Evolutionary conservation across 305 asterid species (phyloP).

Genomic region (Solanum aculeatissimum): DNA sequence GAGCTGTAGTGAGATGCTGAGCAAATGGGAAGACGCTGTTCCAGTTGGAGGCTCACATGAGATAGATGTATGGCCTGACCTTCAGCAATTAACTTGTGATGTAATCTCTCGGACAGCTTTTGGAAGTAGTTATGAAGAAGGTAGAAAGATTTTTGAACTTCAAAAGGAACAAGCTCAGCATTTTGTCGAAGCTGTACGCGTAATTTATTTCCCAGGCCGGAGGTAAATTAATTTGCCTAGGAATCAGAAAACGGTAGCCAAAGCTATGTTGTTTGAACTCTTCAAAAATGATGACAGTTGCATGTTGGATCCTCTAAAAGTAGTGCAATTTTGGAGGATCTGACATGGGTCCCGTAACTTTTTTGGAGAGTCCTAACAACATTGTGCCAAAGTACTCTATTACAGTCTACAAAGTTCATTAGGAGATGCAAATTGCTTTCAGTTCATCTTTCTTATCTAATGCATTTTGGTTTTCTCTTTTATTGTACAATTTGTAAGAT

Average conservation of each 20-base stretch:
- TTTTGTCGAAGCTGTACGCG: not conserved
- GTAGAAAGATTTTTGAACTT: conserved; percentile 44
- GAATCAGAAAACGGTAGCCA: not conserved
- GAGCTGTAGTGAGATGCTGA: conserved; percentile 37
- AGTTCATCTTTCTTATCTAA: not conserved
- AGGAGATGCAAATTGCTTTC: not conserved
- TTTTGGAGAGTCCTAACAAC: not conserved
- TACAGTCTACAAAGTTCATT: not conserved
- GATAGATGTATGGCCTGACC: conserved; percentile 46
- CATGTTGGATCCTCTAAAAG: not conserved
- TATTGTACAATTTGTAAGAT: not conserved
- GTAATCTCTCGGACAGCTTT: conserved; percentile 65
- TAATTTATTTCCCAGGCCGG: conserved; percentile 29
- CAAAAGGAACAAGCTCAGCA: conserved; percentile 26
- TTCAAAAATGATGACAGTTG: not conserved
- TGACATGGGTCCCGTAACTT: not conserved
- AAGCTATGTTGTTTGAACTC: not conserved
- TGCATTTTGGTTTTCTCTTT: not conserved
- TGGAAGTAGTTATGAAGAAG: conserved; percentile 53
- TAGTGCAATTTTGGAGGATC: not conserved
- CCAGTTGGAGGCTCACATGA: conserved; percentile 20
- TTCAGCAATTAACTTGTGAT: conserved; percentile 33
- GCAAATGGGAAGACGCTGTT: conserved; percentile 39
- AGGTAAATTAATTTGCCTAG: conserved; percentile 15
- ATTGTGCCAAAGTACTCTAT: not conserved